These are phyloP conservation scores for Fusarium marasasianum DNA, from an alignment of 2,329 filamentous ascomycete genomes.

Conservation along the genomic window DNA sequence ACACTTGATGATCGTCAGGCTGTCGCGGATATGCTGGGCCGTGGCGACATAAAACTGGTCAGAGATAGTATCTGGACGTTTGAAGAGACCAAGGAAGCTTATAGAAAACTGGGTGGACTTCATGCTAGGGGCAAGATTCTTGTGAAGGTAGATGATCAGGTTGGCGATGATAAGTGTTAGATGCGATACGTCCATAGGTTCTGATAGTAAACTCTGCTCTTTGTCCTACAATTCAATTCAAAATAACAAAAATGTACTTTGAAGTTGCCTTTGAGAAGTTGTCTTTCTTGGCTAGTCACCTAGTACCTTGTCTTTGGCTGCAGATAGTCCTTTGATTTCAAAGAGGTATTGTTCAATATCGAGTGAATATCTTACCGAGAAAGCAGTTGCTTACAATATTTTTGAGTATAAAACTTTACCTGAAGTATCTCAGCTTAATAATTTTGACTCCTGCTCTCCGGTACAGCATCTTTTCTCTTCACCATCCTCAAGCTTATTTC, in stretches of 20 bases:
- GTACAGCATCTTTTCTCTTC: neutral
- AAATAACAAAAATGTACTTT: neutral
- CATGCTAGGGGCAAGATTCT: conserved; percentile 53
- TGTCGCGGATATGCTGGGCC: conserved; percentile 42
- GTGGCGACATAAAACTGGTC: neutral
- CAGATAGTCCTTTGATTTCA: neutral
- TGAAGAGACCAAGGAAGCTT: neutral
- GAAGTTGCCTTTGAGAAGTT: neutral
- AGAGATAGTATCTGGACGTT: neutral
- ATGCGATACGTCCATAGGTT: neutral
- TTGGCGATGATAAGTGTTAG: conserved; percentile 39
- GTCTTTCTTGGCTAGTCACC: neutral
- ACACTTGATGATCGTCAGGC: conserved; percentile 46
- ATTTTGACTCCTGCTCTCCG: neutral
- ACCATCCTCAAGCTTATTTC: neutral
- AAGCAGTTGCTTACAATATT: neutral
- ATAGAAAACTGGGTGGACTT: conserved; percentile 9
- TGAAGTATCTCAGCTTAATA: neutral
- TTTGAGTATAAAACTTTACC: neutral
- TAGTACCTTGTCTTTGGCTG: neutral
- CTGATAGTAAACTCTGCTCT: neutral
- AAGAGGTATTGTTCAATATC: neutral
- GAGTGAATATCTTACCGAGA: neutral
- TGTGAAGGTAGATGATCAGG: conserved; percentile 44
- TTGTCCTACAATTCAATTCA: neutral